phyloP scores from a whole-genome alignment of 495 filamentous ascomycete species.

The Pseudevernia furfuracea region DNA sequence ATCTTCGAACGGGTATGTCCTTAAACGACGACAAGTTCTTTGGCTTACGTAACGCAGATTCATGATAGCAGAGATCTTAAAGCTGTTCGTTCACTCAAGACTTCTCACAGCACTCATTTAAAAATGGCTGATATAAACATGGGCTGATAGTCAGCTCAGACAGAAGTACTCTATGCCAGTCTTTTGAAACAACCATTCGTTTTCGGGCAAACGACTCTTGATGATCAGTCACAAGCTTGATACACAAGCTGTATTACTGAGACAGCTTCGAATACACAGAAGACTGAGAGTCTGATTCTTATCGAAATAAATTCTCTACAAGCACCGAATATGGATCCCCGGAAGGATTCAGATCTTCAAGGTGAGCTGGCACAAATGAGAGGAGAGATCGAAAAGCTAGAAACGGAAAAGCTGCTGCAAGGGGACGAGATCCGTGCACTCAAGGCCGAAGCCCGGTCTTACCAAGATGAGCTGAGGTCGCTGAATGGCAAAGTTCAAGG shows the following conservation, averaged over 20 bases:
- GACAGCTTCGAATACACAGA: too few species aligned
- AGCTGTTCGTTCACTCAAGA: too few species aligned
- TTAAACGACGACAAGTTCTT: constrained; percentile 1
- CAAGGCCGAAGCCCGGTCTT: constrained; percentile 15
- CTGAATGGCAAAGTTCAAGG: constrained; percentile 15
- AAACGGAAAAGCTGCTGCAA: constrained; percentile 14
- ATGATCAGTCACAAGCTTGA: too few species aligned
- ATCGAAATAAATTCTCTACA: neutral
- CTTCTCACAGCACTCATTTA: neutral
- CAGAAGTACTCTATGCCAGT: too few species aligned
- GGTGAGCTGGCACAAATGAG: constrained; percentile 12
- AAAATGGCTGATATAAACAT: too few species aligned
- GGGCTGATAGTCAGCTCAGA: too few species aligned
- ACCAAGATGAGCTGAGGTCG: constrained; percentile 12
- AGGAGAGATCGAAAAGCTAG: constrained; percentile 15
- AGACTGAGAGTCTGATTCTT: too few species aligned
- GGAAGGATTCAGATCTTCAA: constrained; percentile 31
- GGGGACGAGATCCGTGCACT: constrained; percentile 19
- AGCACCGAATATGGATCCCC: neutral
- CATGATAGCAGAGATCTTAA: constrained; percentile 4
- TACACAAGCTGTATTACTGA: too few species aligned
- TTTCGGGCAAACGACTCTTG: too few species aligned
- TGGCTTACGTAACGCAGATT: neutral
- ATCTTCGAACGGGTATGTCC: constrained; percentile 3
- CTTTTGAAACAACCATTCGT: too few species aligned